Evolutionary conservation across 805 yeast species (phyloP).

Genomic region (Starmera quercuum): DNA sequence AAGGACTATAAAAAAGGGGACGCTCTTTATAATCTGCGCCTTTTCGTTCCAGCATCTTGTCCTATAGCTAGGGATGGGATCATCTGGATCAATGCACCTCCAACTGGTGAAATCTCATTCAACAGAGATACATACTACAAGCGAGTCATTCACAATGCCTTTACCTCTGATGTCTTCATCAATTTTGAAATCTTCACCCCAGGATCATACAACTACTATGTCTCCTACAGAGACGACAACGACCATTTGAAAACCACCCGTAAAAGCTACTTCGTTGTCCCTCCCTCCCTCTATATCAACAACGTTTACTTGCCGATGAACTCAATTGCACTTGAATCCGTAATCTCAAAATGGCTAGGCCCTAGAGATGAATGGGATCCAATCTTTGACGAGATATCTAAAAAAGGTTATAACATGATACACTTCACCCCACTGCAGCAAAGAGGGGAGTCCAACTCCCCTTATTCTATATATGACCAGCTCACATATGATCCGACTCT

Average conservation of each 20-base stretch:
- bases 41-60: conserved; percentile 71
- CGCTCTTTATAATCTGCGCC: conserved; percentile 41
- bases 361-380: conserved; percentile 55
- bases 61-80: conserved; percentile 62
- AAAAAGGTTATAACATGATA: conserved; percentile 88
- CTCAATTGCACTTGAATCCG: conserved; percentile 73
- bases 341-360: conserved; percentile 91
- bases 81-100: conserved; percentile 70
- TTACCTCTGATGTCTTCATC: conserved; percentile 56
- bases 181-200: conserved; percentile 58
- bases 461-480: conserved; percentile 88
- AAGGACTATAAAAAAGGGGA: conserved; percentile 28
- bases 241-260: conserved; percentile 42
- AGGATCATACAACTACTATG: conserved; percentile 74
- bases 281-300: conserved; percentile 60
- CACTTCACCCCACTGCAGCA: conserved; percentile 93
- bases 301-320: conserved; percentile 60
- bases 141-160: conserved; percentile 42
- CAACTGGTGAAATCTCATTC: conserved; percentile 32
- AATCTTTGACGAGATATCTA: conserved; percentile 50
- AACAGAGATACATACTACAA: conserved; percentile 50
- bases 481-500: conserved; percentile 60
- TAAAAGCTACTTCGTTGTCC: conserved; percentile 67
- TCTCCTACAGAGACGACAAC: conserved; percentile 40
- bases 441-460: conserved; percentile 87